Evolutionary conservation across 768 basidiomycete species (phyloP), one percentile per base, ranked within the genome.

Genomic region (Tylopilus rubrobrunneus): DNA sequence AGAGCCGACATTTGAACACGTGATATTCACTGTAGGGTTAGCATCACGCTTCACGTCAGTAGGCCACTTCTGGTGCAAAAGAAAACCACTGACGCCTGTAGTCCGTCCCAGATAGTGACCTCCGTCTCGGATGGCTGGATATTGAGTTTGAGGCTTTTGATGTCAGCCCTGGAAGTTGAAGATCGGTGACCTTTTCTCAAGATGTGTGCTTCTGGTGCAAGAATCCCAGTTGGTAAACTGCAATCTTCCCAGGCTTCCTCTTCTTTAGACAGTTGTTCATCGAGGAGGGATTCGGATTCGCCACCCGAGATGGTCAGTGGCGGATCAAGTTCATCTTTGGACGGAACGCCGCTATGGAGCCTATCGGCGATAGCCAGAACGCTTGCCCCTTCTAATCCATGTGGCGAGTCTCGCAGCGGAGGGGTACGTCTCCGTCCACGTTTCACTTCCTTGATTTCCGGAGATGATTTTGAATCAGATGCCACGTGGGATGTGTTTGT

Each of bases 101-200:
- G 48, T 19, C 55, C 60, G 12, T 68, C 68, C 68, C 66, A 68
- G 51, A 67, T 55, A 3, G 64, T 68, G 31, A 64, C 25, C 11
- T 68, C 47, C 3, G 40, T 45, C 27, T 61, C 52, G n/a, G 51
- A 45, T 3, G 58, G 37, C 4, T 42, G 34, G 17, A 64, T 62
- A n/a, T 39, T 4, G 7, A 68, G 49, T 11, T 37, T 49, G 7
- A 70, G 15, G 12, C 66, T 57, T 11, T 57, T 40, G 19, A 46
- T 27, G 7, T 40, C 31, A 12, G 45, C 28, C 19, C 36, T 45
- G 23, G 44, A 4, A 17, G 45, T 31, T 17, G 15, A 37, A 19
- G 29, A 29, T 5, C 14, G 42, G 12, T 7, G 29, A n/a, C 27
- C n/a, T 25, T 54, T 27, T 1, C 12, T 3, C 1, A 27, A 19